phyloP scores from a whole-genome alignment of 1,284 basidiomycete genomes.

The Phellopilus nigrolimitatus region DNA sequence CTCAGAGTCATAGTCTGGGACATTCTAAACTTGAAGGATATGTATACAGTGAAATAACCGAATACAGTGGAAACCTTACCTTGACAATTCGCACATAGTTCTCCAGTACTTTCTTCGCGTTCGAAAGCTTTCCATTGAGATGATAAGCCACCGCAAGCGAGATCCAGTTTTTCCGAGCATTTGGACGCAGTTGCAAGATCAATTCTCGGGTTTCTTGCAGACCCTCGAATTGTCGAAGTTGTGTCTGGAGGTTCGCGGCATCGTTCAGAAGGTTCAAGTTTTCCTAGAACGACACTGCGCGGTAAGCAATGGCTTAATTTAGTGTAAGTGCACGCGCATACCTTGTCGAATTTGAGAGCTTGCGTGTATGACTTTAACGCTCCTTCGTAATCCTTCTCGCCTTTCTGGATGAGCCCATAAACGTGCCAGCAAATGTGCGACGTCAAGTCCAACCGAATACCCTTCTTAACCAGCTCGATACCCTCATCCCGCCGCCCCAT shows the following conservation, averaged over 20 bases:
- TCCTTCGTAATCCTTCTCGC: conserved; percentile 75
- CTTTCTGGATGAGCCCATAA: conserved; percentile 89
- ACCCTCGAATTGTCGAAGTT: conserved; percentile 79
- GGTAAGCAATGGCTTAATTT: background rate
- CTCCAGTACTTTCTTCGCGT: conserved; percentile 73
- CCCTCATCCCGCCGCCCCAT: conserved; percentile 84
- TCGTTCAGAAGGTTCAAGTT: conserved; percentile 94
- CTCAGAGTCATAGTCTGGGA: conserved; percentile 77
- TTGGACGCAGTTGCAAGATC: conserved; percentile 79
- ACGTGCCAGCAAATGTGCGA: conserved; percentile 99
- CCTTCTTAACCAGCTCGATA: conserved; percentile 82
- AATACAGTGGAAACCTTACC: conserved; percentile 33
- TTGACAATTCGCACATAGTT: conserved; percentile 62
- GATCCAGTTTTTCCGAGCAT: conserved; percentile 87
- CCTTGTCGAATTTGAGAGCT: conserved; percentile 86
- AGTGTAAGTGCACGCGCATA: conserved; percentile 35
- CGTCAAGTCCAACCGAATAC: conserved; percentile 82
- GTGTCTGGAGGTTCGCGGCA: conserved; percentile 85
- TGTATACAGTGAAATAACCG: conserved; percentile 12
- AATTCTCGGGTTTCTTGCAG: conserved; percentile 83
- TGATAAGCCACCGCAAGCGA: conserved; percentile 87
- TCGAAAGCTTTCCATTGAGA: conserved; percentile 69
- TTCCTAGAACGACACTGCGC: conserved; percentile 48
- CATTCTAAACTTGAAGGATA: conserved; percentile 42
- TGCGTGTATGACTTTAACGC: conserved; percentile 44